Conservation (phyloP, 805 yeast genomes). For the Blastobotrys chiropterorum region DNA sequence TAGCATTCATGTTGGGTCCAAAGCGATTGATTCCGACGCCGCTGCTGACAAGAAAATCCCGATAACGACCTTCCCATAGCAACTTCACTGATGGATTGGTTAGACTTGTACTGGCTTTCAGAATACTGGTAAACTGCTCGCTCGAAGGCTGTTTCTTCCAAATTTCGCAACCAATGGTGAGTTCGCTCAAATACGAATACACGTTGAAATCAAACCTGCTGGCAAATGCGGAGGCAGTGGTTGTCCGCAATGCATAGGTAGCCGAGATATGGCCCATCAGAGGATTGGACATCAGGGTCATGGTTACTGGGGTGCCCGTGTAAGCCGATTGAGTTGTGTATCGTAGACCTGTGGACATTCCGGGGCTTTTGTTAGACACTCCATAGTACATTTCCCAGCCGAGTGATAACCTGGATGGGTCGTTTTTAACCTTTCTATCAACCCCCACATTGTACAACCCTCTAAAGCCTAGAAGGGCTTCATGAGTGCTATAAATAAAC, state of each 20-base stretch:
- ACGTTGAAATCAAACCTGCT: slow-evolving; percentile 85
- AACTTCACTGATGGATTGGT: slow-evolving; percentile 55
- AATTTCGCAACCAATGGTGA: slow-evolving; percentile 80
- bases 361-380: slow-evolving; percentile 77
- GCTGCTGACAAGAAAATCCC: slow-evolving; percentile 70
- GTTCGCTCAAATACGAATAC: slow-evolving; percentile 82
- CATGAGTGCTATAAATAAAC: slow-evolving; percentile 74
- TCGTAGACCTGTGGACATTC: slow-evolving; percentile 75
- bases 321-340: slow-evolving; percentile 81
- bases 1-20: slow-evolving; percentile 37
- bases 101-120: slow-evolving; percentile 67
- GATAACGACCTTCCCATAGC: slow-evolving; percentile 83
- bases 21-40: slow-evolving; percentile 54
- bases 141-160: slow-evolving; percentile 42
- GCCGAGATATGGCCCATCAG: slow-evolving; percentile 83
- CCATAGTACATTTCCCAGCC: slow-evolving; percentile 93
- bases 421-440: slow-evolving; percentile 15
- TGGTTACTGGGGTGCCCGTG: slow-evolving; percentile 83
- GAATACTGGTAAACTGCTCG: slow-evolving; percentile 51
- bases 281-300: slow-evolving; percentile 85
- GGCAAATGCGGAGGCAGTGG: slow-evolving; percentile 62
- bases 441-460: slow-evolving; percentile 61
- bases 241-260: slow-evolving; percentile 79
- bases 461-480: slow-evolving; percentile 74
- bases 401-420: slow-evolving; percentile 52